These are phyloP conservation scores for Goffeauzyma gilvescens DNA, from an alignment of 768 basidiomycete species.

Conservation along the genomic window DNA sequence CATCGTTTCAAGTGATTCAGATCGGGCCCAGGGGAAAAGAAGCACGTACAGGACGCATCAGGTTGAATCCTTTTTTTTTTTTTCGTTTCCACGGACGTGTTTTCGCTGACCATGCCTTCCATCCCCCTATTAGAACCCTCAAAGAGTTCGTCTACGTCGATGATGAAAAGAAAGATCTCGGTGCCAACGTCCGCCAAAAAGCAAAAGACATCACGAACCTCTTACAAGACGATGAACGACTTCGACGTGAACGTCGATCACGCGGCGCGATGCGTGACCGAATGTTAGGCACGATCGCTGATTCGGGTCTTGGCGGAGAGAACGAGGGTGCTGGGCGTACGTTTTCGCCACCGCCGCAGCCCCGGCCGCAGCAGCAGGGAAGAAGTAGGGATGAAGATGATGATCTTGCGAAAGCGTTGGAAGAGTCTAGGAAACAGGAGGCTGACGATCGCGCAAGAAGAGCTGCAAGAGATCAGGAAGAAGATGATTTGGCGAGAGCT, in stretches of 20 bases:
- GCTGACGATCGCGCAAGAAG: constrained; percentile 44
- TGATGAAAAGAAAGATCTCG: constrained; percentile 89
- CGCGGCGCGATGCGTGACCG: constrained; percentile 86
- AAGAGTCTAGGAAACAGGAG: constrained; percentile 64
- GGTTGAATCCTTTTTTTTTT: too few species aligned
- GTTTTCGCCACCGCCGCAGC: constrained; percentile 8
- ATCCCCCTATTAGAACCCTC: constrained; percentile 40
- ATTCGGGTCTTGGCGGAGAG: constrained; percentile 28
- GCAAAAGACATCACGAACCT: constrained; percentile 97
- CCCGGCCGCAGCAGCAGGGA: too few species aligned
- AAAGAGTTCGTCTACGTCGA: constrained; percentile 96
- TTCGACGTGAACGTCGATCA: constrained; percentile 60
- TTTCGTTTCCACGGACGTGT: too few species aligned
- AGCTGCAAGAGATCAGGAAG: constrained; percentile 41
- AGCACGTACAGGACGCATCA: too few species aligned
- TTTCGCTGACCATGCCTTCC: background rate
- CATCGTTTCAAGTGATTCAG: too few species aligned
- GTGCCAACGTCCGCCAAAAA: constrained; percentile 50
- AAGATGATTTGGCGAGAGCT: constrained; percentile 66
- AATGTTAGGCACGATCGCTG: constrained; percentile 50
- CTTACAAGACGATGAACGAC: constrained; percentile 61
- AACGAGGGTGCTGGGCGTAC: constrained; percentile 31
- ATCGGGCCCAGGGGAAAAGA: too few species aligned
- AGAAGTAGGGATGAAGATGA: constrained; percentile 52
- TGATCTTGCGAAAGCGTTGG: constrained; percentile 67